These are phyloP conservation scores for Linanthus parryae DNA, from an alignment of 148 eudicot species.

Conservation along the genomic window DNA sequence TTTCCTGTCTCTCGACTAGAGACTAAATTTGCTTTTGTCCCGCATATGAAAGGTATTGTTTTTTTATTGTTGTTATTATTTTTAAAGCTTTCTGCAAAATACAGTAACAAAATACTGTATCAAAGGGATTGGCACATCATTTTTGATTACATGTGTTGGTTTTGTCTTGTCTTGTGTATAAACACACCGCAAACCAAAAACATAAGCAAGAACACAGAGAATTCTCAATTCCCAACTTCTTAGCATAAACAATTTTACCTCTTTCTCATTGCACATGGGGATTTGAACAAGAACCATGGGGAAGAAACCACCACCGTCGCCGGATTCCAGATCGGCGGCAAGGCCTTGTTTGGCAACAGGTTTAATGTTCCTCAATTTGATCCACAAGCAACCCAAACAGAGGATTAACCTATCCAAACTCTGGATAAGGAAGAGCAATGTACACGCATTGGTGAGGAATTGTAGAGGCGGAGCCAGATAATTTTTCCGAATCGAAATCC, in stretches of 20 bases:
- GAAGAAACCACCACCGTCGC: constrained; percentile 10
- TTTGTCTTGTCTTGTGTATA: too few species aligned
- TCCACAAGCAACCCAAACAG: constrained; percentile 40
- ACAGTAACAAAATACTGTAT: too few species aligned
- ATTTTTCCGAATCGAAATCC: constrained; percentile 28
- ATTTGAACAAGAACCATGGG: constrained; percentile 42
- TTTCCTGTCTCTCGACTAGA: too few species aligned
- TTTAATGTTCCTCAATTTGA: constrained; percentile 26
- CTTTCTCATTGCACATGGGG: constrained; percentile 41
- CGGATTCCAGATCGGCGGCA: constrained; percentile 5
- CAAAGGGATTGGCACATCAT: too few species aligned
- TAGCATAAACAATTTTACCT: constrained; percentile 36
- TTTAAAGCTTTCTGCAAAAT: too few species aligned
- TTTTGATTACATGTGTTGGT: too few species aligned
- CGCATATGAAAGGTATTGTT: too few species aligned
- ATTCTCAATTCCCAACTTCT: too few species aligned
- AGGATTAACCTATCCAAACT: constrained; percentile 37
- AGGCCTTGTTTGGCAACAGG: constrained; percentile 14
- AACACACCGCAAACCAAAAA: too few species aligned
- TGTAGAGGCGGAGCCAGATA: constrained; percentile 38
- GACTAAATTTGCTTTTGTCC: too few species aligned
- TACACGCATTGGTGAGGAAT: constrained; percentile 29
- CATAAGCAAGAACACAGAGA: too few species aligned
- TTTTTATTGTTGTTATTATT: too few species aligned
- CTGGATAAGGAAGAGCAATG: constrained; percentile 34